Conservation (phyloP, 2,329 filamentous ascomycete genomes). For the Colletotrichum tamarilloi region DNA sequence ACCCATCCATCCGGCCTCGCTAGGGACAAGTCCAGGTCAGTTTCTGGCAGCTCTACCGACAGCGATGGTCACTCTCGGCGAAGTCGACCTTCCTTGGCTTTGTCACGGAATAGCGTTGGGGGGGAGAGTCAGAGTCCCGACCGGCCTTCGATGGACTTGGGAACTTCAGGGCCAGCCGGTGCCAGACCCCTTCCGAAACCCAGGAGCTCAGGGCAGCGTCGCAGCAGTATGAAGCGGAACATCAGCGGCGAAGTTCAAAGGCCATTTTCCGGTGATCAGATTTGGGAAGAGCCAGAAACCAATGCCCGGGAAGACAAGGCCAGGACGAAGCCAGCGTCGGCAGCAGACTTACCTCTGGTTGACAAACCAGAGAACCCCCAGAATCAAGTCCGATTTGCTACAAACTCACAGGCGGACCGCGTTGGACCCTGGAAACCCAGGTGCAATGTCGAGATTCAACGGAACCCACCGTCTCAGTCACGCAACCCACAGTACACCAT, state of each 20-base stretch:
- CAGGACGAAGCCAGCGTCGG: not conserved
- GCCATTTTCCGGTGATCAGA: conserved; percentile 80
- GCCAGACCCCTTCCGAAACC: conserved; percentile 4
- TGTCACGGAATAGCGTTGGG: conserved; percentile 25
- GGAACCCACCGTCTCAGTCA: conserved; percentile 85
- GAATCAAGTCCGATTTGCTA: conserved; percentile 61
- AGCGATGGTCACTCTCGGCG: conserved; percentile 53
- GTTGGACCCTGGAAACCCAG: conserved; percentile 47
- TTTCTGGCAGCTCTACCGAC: conserved; percentile 64
- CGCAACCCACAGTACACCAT: conserved; percentile 83
- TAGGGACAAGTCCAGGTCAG: conserved; percentile 57
- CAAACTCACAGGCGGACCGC: conserved; percentile 52
- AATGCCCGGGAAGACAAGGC: conserved; percentile 43
- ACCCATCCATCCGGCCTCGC: conserved; percentile 59
- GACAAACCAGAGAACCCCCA: conserved; percentile 73
- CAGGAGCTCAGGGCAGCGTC: conserved; percentile 56
- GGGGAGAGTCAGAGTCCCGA: conserved; percentile 9
- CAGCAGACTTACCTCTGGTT: conserved; percentile 14
- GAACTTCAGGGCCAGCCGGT: not conserved
- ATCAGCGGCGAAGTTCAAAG: conserved; percentile 75
- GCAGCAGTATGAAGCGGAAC: conserved; percentile 76
- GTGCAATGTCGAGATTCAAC: conserved; percentile 76
- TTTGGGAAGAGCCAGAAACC: conserved; percentile 87
- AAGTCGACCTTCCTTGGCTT: conserved; percentile 42
- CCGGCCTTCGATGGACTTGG: conserved; percentile 40